Conservation (phyloP, 139 green algal genomes). For the Chlorella sp. region DNA sequence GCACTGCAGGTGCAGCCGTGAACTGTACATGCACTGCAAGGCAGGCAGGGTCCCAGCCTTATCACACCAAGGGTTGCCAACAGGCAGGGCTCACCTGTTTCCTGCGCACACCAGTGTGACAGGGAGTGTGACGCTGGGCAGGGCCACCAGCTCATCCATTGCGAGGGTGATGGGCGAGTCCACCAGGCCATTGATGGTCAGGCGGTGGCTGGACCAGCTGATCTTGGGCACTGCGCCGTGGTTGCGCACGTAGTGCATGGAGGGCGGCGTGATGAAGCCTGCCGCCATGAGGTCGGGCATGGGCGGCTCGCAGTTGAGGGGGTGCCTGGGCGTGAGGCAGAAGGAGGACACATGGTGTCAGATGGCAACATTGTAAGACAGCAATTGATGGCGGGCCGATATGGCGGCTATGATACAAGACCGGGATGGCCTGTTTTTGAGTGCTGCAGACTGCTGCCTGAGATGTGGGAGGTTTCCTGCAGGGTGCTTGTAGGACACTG, state of each 20-base stretch:
- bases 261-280: constrained; percentile 79
- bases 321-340: constrained; percentile 89
- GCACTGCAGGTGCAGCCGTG: too few species aligned
- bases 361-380: constrained; percentile 63
- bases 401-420: not conserved
- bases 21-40: too few species aligned
- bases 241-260: constrained; percentile 78
- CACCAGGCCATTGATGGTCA: constrained; percentile 80
- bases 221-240: constrained; percentile 81
- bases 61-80: too few species aligned
- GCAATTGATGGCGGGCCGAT: not conserved
- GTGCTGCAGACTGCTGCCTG: too few species aligned
- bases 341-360: constrained; percentile 81
- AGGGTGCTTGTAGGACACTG: not conserved
- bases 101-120: constrained; percentile 84
- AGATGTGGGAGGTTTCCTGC: too few species aligned
- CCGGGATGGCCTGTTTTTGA: too few species aligned
- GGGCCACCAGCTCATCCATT: constrained; percentile 84
- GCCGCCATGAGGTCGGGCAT: constrained; percentile 63
- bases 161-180: constrained; percentile 56
- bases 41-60: too few species aligned
- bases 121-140: constrained; percentile 73
- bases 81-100: constrained; percentile 48
- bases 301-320: constrained; percentile 93
- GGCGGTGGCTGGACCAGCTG: constrained; percentile 47